Conservation (phyloP, 1,284 basidiomycete genomes). For the Pholiota adiposa region DNA sequence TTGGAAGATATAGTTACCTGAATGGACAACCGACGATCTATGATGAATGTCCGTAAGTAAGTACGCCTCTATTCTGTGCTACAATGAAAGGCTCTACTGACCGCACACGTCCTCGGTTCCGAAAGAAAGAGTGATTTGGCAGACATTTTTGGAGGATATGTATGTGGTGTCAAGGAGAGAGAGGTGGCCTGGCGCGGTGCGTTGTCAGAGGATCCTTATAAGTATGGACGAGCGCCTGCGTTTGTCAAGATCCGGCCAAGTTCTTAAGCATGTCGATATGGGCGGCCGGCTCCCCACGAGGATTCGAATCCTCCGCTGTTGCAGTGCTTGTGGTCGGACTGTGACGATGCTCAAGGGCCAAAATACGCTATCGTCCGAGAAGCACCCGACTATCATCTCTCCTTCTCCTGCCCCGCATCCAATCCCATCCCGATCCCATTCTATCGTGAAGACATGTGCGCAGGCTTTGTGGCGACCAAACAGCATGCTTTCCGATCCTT, state of each 20-base stretch:
- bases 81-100: conserved; percentile 40
- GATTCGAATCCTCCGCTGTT: background rate
- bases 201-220: background rate
- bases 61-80: background rate
- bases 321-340: conserved; percentile 3
- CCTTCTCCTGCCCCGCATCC: no score
- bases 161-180: background rate
- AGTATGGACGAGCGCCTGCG: background rate
- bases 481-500: background rate
- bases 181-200: background rate
- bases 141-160: conserved; percentile 27
- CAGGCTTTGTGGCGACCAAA: background rate
- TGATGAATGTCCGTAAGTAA: conserved; percentile 13
- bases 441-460: conserved; percentile 1
- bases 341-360: background rate
- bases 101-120: conserved; percentile 71
- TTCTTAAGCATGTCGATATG: background rate
- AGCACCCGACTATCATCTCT: conserved; percentile 8
- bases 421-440: background rate
- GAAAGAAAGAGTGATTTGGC: conserved; percentile 55
- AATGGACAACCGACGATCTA: conserved; percentile 54
- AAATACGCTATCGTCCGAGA: background rate
- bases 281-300: background rate
- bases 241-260: conserved; percentile 24
- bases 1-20: conserved; percentile 35